A percentile compares a stretch with the other conserved stretches of the same genome.
phyloP scores from a whole-genome alignment of 2,329 filamentous ascomycete genomes.

The Talaromyces sp. region DNA sequence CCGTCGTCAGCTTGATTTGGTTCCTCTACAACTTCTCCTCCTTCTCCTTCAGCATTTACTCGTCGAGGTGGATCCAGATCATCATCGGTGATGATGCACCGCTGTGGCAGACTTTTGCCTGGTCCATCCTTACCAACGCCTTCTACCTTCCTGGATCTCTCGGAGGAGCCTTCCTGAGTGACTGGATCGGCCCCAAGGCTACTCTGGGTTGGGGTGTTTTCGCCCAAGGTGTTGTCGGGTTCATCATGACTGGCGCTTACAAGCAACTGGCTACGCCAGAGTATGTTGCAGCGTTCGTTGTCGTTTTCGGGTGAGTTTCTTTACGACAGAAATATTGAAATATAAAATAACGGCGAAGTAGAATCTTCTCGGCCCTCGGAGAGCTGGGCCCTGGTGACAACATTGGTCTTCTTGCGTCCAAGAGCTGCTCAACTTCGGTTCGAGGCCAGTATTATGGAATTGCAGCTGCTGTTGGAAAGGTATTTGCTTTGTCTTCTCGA shows the following conservation, averaged over 20 bases:
- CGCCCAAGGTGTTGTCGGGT: conserved; percentile 71
- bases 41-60: conserved; percentile 84
- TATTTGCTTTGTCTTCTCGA: not conserved
- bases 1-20: conserved; percentile 69
- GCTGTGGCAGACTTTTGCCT: conserved; percentile 75
- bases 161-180: conserved; percentile 68
- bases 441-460: conserved; percentile 65
- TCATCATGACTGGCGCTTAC: conserved; percentile 83
- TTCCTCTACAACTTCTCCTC: conserved; percentile 82
- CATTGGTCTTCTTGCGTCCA: conserved; percentile 79
- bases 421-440: conserved; percentile 83
- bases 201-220: conserved; percentile 66
- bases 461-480: conserved; percentile 38
- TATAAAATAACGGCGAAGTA: conserved; percentile 11
- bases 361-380: conserved; percentile 68
- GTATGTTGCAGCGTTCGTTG: conserved; percentile 69
- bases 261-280: conserved; percentile 57
- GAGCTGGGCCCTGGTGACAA: conserved; percentile 87
- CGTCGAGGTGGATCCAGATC: conserved; percentile 50
- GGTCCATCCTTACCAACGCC: conserved; percentile 81
- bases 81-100: conserved; percentile 59
- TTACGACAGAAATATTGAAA: not conserved
- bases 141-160: conserved; percentile 85
- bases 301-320: conserved; percentile 60
- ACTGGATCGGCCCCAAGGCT: conserved; percentile 71